A percentile compares a stretch with the other conserved stretches of the same genome.
These are phyloP conservation scores for Rhodotorula sp. DNA, from an alignment of 1,284 basidiomycete genomes.

Conservation along the genomic window DNA sequence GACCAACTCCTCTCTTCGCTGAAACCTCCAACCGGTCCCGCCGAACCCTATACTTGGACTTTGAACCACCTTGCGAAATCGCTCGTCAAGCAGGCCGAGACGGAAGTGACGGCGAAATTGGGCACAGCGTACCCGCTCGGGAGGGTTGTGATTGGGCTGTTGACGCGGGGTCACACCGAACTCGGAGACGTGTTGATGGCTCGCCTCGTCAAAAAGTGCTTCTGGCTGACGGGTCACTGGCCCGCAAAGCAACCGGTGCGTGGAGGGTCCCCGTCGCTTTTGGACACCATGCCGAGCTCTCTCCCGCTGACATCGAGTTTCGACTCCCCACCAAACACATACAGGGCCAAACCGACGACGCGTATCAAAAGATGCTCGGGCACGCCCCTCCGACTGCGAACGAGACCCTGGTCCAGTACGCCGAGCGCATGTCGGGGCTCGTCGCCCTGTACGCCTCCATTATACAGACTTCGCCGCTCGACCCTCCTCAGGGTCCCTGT, in stretches of 20 bases:
- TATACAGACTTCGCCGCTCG: conserved; percentile 54
- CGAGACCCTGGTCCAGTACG: conserved; percentile 66
- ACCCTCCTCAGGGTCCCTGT: conserved; percentile 46
- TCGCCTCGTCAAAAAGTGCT: conserved; percentile 76
- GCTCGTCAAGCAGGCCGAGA: conserved; percentile 88
- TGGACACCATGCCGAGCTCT: conserved; percentile 46
- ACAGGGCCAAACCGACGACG: conserved; percentile 55
- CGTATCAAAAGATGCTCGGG: conserved; percentile 68
- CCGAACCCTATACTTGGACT: conserved; percentile 66
- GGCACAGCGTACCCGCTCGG: conserved; percentile 80
- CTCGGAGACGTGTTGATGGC: conserved; percentile 78
- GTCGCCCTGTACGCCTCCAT: conserved; percentile 86
- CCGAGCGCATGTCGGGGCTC: conserved; percentile 73
- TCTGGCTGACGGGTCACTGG: conserved; percentile 55
- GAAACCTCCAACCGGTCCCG: conserved; percentile 42
- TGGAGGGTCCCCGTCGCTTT: conserved; percentile 2
- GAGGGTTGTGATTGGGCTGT: conserved; percentile 66
- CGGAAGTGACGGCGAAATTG: conserved; percentile 86
- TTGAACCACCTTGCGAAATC: conserved; percentile 84
- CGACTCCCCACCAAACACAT: conserved; percentile 1
- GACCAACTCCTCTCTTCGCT: conserved; percentile 55
- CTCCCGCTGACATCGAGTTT: not conserved
- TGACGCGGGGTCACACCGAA: conserved; percentile 56
- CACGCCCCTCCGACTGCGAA: conserved; percentile 52
- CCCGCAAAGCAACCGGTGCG: conserved; percentile 48